Conservation (phyloP, 805 yeast genomes). For the Metschnikowia koreensis region DNA sequence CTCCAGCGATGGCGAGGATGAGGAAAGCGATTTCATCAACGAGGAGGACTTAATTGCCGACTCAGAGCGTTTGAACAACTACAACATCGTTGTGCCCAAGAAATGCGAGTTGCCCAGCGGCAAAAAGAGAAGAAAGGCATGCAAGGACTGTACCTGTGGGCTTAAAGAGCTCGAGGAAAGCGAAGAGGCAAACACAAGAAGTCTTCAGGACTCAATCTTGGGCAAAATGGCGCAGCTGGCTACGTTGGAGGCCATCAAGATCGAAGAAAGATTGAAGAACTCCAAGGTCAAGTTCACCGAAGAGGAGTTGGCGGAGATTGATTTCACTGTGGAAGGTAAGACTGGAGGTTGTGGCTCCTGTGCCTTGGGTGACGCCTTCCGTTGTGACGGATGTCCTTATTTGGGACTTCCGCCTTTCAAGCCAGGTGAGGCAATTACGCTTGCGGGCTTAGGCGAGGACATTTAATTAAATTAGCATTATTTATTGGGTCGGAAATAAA, state of each 20-base stretch:
- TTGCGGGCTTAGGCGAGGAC: constrained; percentile 77
- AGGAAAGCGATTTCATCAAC: constrained; percentile 54
- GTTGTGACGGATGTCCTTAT: constrained; percentile 98
- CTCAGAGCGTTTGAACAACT: constrained; percentile 19
- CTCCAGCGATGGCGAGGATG: constrained; percentile 50
- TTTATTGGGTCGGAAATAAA: constrained; percentile 7
- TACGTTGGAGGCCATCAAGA: constrained; percentile 50
- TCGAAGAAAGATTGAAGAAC: constrained; percentile 47
- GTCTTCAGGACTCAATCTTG: constrained; percentile 44
- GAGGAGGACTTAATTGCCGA: constrained; percentile 41
- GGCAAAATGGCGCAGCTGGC: constrained; percentile 51
- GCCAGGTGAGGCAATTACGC: constrained; percentile 87
- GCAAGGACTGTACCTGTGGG: constrained; percentile 98
- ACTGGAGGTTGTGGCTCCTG: constrained; percentile 98
- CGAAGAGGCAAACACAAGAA: constrained; percentile 47
- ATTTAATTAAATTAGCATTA: constrained; percentile 36
- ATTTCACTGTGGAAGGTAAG: constrained; percentile 94
- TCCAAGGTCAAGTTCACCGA: constrained; percentile 49
- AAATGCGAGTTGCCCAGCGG: constrained; percentile 53
- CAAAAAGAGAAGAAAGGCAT: constrained; percentile 80
- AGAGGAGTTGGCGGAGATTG: constrained; percentile 83
- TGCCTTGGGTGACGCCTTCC: constrained; percentile 94
- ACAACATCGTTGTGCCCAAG: constrained; percentile 53
- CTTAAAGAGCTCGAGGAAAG: constrained; percentile 81
- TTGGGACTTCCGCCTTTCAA: constrained; percentile 96